Percentiles rank a stretch among this genome's conserved stretches.
Conservation (phyloP, 2,329 filamentous ascomycete genomes). For the Botrytis cinerea region DNA sequence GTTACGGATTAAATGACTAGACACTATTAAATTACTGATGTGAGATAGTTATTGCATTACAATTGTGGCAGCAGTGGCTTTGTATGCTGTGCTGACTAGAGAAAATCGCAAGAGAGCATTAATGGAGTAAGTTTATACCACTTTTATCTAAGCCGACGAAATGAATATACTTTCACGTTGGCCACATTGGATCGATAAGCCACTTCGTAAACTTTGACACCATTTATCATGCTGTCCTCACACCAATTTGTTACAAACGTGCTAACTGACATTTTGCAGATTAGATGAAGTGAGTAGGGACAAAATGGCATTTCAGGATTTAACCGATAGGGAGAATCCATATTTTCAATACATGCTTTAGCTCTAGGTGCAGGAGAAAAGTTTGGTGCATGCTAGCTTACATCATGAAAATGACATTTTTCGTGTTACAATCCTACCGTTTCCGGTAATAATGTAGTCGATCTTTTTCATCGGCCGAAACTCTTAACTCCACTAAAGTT, state of each 20-base stretch:
- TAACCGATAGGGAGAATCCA: conserved; percentile 68
- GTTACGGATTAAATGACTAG: conserved; percentile 21
- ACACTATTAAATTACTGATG: conserved; percentile 8
- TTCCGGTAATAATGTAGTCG: neutral
- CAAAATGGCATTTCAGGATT: conserved; percentile 65
- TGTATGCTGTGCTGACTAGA: conserved; percentile 60
- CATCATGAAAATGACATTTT: neutral
- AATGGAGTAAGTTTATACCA: conserved; percentile 39
- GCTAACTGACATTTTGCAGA: neutral
- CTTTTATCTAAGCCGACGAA: neutral
- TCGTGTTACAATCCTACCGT: neutral
- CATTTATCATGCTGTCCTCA: neutral
- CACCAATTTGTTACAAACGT: neutral
- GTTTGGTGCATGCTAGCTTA: neutral
- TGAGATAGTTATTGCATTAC: conserved; percentile 64
- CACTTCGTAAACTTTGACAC: neutral
- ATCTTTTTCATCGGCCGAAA: conserved; percentile 4
- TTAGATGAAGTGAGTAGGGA: conserved; percentile 63
- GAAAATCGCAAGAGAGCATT: conserved; percentile 58
- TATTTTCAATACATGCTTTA: conserved; percentile 58
- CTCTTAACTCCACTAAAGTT: neutral
- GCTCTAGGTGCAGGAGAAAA: neutral
- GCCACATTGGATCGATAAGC: neutral
- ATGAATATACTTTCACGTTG: fast-evolving
- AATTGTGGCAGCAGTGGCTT: conserved; percentile 54